Evolutionary conservation across 1,139 yeast species (phyloP), one percentile per base, ranked within the genome.

Genomic region (Nakaseomyces kungkrabaensis): DNA sequence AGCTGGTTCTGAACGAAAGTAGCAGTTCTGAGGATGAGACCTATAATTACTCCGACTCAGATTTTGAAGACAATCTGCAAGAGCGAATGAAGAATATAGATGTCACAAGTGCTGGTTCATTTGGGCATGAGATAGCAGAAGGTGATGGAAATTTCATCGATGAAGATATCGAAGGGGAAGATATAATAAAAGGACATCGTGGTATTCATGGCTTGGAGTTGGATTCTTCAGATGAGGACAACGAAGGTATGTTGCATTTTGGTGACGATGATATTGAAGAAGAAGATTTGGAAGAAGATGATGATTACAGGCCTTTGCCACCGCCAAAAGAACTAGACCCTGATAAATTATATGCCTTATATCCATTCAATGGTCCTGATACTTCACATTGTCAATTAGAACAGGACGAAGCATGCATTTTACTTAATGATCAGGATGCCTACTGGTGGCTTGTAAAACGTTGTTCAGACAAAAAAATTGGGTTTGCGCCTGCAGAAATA

Each of bases 401-500:
- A 29, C 79, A 88, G 59, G 94, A 94, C 60, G 96, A 89, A 60
- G 82, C 95, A 1, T 92, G 94, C 54, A 73, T 78, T 46, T 71
- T 92, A 36, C 70, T 92, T 37, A 90, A 89, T 61, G 98, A 92
- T 62, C 82, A 85, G 51, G 97, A 92, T 67, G 79, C 88, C 53
- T 92, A 92, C 69, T 92, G 98, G 98, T 92, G 98, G 98, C 71
- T 90, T 11, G 90, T 92, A 31, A 76, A 82, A 52, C 80, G 87
- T 57, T 73, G 82, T 51, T 73, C 75, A 46, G 88, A 84, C 64
- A 81, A 77, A 67, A 79, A 79, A 60, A 77, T 89, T 49, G 98
- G 97, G 3, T 94, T 90, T 70, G 94, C 95, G 1, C 98, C 98
- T 0, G 97, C 97, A 1, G 98, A 92, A 66, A 83, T 95, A 55